A percentile compares a stretch with the other conserved stretches of the same genome.
These are phyloP conservation scores for Thalia dealbata DNA, from an alignment of 176 grass and related monocot species.

Conservation along the genomic window DNA sequence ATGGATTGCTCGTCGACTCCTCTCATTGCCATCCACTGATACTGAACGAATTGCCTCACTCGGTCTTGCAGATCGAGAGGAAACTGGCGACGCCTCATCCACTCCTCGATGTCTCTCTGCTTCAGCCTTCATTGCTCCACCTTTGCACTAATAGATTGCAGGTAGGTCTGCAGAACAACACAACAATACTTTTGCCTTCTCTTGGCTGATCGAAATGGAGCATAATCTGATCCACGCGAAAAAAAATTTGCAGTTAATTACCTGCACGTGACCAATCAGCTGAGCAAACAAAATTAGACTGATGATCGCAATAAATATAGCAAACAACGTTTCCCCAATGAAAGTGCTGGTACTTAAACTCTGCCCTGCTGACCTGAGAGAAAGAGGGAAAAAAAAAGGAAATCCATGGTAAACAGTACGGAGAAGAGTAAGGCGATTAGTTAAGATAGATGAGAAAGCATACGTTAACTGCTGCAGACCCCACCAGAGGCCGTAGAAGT, in stretches of 20 bases:
- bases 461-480: slow-evolving; percentile 40
- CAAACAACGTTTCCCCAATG: slow-evolving; percentile 36
- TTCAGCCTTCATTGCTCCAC: slow-evolving; percentile 37
- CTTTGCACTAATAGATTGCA: slow-evolving; percentile 32
- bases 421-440: too few relatives aligned
- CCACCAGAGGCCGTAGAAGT: slow-evolving; percentile 45
- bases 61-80: slow-evolving; percentile 21
- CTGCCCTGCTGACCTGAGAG: slow-evolving; percentile 32
- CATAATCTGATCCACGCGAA: neutral
- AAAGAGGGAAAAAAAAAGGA: slow-evolving; percentile 16
- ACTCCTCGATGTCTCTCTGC: slow-evolving; percentile 41
- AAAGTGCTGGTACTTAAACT: slow-evolving; percentile 30
- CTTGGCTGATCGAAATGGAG: too few relatives aligned
- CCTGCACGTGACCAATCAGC: slow-evolving; percentile 41
- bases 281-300: slow-evolving; percentile 41
- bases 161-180: slow-evolving; percentile 9
- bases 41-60: slow-evolving; percentile 22
- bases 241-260: too few relatives aligned
- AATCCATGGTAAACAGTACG: too few relatives aligned
- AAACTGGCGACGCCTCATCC: slow-evolving; percentile 43
- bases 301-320: slow-evolving; percentile 24
- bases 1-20: slow-evolving; percentile 38
- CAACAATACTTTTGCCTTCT: too few relatives aligned
- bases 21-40: slow-evolving; percentile 37
- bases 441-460: neutral